Base-by-base conservation (phyloP, 2,329 filamentous ascomycete genomes). In the Cercospora sp. region DNA sequence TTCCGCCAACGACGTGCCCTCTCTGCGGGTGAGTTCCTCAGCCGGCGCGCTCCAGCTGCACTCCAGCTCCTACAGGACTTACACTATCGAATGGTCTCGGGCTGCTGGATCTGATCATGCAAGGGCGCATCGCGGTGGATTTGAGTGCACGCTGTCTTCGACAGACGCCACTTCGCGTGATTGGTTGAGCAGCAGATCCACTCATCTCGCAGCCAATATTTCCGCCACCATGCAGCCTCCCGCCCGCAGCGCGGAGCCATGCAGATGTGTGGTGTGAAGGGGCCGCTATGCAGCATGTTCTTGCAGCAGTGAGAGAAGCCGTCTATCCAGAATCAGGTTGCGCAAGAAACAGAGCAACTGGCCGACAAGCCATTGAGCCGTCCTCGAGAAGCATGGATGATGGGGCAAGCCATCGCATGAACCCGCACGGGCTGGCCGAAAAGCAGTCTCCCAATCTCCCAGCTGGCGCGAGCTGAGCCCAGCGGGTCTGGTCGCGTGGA, bases 181-280 rank as follows among this genome's bases (percentile, higher is more conserved):
- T 58, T 58, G 53, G 53, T 58, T 16, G 53, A 26, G 53, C 23
- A n/a, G 53, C 53, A 10, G 53, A 9, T 30, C 26, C 53, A 30
- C 53, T 58, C 53, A 58, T 58, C 53, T 58, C 53, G 53, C 53
- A 33, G 28, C 26, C 53, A 58, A 58, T 58, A 58, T 33, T 30
- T 58, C 53, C 53, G 53, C 53, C 53, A 58, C 53, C 1, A 58
- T 58, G 53, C 53, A 58, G 53, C 26, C 53, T 51, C 53, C 53
- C 26, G 26, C 53, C 53, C 28, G 5, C 53, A n/a, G 12, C 20
- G 13, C 53, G 23, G 16, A 58, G 26, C 13, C 53, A 30, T 2
- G 53, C 53, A 30, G 4, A n/a, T 30, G n/a, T 30, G 26, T n/a
- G 53, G 53, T 30, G 30, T 33, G 26, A 58, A 33, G 53, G 53